Conservation (phyloP, 495 filamentous ascomycete genomes). For the Penicillium tannophilum region DNA sequence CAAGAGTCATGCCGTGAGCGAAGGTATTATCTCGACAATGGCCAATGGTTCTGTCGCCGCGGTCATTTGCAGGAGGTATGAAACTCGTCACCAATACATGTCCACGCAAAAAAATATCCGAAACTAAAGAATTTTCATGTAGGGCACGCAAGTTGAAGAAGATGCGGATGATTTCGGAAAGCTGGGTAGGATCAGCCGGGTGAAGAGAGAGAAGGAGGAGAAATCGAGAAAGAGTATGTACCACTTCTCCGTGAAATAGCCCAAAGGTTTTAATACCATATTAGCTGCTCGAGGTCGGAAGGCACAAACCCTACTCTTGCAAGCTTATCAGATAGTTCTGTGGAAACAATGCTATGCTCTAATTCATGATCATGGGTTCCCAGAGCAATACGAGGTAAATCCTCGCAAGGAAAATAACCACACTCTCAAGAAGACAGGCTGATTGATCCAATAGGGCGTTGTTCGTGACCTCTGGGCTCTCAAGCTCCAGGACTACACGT, state of each 20-base stretch:
- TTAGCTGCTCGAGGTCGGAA: slow-evolving; percentile 59
- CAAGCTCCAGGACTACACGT: slow-evolving; percentile 54
- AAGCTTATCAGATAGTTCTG: slow-evolving; percentile 82
- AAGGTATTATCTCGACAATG: slow-evolving; percentile 64
- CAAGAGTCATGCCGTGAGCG: slow-evolving; percentile 65
- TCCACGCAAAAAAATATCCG: background rate
- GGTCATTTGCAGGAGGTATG: slow-evolving; percentile 65
- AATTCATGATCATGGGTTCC: slow-evolving; percentile 61
- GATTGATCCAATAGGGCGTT: slow-evolving; percentile 41
- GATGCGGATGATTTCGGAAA: slow-evolving; percentile 77
- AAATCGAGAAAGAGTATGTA: slow-evolving; percentile 50
- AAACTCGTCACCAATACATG: background rate
- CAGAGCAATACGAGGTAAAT: slow-evolving; percentile 63
- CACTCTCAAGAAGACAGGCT: background rate
- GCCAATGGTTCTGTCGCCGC: slow-evolving; percentile 64
- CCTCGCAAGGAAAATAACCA: background rate
- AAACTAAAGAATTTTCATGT: slow-evolving; percentile 7
- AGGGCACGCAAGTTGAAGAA: slow-evolving; percentile 60
- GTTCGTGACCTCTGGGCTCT: slow-evolving; percentile 72
- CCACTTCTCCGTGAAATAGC: background rate
- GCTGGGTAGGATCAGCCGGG: slow-evolving; percentile 59
- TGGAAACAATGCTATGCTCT: slow-evolving; percentile 72
- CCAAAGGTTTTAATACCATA: background rate
- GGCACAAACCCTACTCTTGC: slow-evolving; percentile 76
- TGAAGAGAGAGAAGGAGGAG: slow-evolving; percentile 56